Evolutionary conservation across 2,329 filamentous ascomycete genomes (phyloP), one percentile per base, ranked within the genome.

Genomic region (Bipolaris oryzae): DNA sequence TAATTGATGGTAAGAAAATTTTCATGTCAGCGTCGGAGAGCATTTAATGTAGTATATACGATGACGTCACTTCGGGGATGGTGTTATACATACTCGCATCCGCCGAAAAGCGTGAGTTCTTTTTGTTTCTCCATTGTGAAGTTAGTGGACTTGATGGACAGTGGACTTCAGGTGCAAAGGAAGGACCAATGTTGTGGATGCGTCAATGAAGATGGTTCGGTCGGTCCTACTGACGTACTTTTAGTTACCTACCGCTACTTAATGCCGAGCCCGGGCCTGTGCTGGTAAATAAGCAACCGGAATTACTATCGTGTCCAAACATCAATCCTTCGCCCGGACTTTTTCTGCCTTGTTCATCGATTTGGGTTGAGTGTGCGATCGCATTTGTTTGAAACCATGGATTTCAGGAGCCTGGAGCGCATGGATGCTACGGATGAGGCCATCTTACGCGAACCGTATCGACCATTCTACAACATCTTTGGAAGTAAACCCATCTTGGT

Each of bases 381-480:
- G 42, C 25, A 44, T 44, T 25, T 16, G 31, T 31, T 25, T 21
- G 21, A 15, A 13, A 43, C n/a, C n/a, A 76, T 76, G 73, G 73
- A 76, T 54, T 75, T 76, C 51, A 61, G 73, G 50, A 56, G 59
- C 7, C 33, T 71, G 7, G 57, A 63, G 23, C 59, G 55, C 15
- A 74, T 72, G 69, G 57, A 57, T 41, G 64, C 69, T 9, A 62
- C 69, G 2, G 73, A 76, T 38, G 62, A 74, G 34, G 62, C 67
- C 13, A 67, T 76, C 15, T 37, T 73, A 7, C 54, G 71, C 13
- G 68, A 75, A 52, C 74, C 71, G 3, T 86, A 82, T 64, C 81
- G 80, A 43, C 83, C 83, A 1, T 72, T 85, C 50, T 81, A 84
- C 62, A 81, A 82, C 60, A 78, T 79, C n/a, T 75, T 81, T 44